Conservation (phyloP, 176 grass and related monocot genomes). For the Juncus inflexus region DNA sequence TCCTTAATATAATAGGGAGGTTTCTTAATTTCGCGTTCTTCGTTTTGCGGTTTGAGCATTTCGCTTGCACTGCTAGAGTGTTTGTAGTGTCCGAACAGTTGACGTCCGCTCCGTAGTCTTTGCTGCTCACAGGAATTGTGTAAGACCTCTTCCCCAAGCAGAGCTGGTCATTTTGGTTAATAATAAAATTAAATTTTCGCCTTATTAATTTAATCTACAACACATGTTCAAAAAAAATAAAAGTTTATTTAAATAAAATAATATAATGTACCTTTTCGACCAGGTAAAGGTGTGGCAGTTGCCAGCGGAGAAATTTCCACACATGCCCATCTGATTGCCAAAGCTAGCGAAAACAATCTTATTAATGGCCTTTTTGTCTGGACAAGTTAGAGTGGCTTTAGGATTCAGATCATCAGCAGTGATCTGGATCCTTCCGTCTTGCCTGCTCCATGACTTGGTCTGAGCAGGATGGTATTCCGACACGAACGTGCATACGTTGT, state of each 20-base stretch:
- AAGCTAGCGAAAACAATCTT: constrained; percentile 79
- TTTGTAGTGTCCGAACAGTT: constrained; percentile 43
- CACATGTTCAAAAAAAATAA: too few relatives aligned
- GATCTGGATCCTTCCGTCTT: constrained; percentile 45
- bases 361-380: constrained; percentile 48
- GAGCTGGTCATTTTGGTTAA: constrained; percentile 35
- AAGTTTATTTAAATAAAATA: neutral
- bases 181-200: neutral
- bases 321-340: constrained; percentile 61
- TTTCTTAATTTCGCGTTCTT: neutral
- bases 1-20: neutral
- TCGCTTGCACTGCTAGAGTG: constrained; percentile 69
- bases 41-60: constrained; percentile 37
- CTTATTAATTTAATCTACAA: neutral
- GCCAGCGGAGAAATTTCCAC: constrained; percentile 65
- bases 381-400: constrained; percentile 54
- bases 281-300: constrained; percentile 52
- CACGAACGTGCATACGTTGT: constrained; percentile 69
- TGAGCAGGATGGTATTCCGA: constrained; percentile 54
- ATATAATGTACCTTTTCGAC: constrained; percentile 52
- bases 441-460: constrained; percentile 43
- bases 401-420: constrained; percentile 40
- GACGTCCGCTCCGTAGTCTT: constrained; percentile 46
- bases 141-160: constrained; percentile 67
- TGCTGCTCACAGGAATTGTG: constrained; percentile 36